Evolutionary conservation across 768 basidiomycete genomes (phyloP).

Genomic region (Termitomyces titanicus): DNA sequence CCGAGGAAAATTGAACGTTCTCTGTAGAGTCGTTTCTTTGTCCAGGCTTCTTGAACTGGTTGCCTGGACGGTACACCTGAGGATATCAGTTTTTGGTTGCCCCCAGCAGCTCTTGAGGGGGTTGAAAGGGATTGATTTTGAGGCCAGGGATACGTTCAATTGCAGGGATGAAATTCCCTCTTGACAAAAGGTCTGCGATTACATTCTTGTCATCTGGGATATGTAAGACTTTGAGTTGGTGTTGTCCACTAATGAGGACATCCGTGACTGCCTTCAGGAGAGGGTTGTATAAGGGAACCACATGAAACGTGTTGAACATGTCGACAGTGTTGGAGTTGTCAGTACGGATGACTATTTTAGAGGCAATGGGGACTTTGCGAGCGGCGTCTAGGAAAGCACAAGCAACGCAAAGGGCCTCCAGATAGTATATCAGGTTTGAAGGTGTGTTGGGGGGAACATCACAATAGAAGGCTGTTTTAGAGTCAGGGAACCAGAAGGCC

Average conservation of each 20-base stretch:
- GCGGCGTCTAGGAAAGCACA: slow-evolving; percentile 7
- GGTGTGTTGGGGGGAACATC: not conserved
- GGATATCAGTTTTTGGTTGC: not conserved
- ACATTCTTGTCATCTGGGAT: not conserved
- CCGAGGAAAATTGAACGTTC: too few species aligned
- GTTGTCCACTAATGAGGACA: not conserved
- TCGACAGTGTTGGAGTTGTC: slow-evolving; percentile 27
- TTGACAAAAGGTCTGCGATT: not conserved
- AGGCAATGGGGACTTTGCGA: not conserved
- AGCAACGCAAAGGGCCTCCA: slow-evolving; percentile 22
- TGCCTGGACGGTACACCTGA: not conserved
- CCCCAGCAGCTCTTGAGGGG: not conserved
- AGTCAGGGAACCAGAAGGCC: slow-evolving; percentile 24
- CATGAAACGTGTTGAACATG: slow-evolving; percentile 23
- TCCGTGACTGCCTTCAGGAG: too few species aligned
- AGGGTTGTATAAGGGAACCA: slow-evolving; percentile 18
- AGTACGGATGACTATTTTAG: slow-evolving; percentile 18
- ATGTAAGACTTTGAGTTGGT: not conserved
- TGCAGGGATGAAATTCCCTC: not conserved
- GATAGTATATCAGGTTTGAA: slow-evolving; percentile 18
- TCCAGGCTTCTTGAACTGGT: not conserved
- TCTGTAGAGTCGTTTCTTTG: not conserved
- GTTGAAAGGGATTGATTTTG: not conserved
- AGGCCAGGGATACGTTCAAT: not conserved
- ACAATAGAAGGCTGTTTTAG: slow-evolving; percentile 18